A percentile compares a stretch with the other conserved stretches of the same genome.
Evolutionary conservation across 2,329 filamentous ascomycete genomes (phyloP).

Genomic region (Pochonia chlamydosporia): DNA sequence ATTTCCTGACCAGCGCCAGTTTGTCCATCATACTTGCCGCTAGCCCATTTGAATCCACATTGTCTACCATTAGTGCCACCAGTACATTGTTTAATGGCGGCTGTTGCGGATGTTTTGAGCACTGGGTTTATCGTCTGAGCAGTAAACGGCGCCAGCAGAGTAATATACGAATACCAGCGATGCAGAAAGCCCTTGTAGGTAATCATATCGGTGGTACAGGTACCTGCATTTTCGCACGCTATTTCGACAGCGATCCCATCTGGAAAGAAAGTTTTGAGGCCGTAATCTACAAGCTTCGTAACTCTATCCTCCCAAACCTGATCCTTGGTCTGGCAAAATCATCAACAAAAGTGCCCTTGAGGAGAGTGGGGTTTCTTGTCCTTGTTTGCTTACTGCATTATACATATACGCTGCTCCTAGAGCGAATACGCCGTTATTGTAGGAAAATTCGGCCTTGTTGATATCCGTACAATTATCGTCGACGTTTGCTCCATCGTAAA

Average conservation of each 20-base stretch:
- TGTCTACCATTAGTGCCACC: constrained; percentile 40
- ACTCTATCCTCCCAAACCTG: constrained; percentile 47
- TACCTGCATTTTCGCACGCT: constrained; percentile 48
- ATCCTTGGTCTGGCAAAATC: constrained; percentile 35
- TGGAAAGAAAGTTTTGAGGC: constrained; percentile 45
- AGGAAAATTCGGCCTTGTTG: constrained; percentile 53
- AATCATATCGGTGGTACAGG: constrained; percentile 58
- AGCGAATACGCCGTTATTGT: constrained; percentile 53
- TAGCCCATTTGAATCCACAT: constrained; percentile 52
- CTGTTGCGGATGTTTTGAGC: constrained; percentile 45
- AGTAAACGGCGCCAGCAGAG: constrained; percentile 50
- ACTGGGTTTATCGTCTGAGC: constrained; percentile 41
- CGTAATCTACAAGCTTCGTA: constrained; percentile 29
- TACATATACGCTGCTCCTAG: constrained; percentile 60
- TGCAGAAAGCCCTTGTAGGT: constrained; percentile 58
- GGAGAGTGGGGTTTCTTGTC: neutral
- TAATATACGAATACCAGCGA: constrained; percentile 48
- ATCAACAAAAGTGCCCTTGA: constrained; percentile 8
- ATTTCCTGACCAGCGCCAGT: constrained; percentile 56
- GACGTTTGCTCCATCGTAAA: constrained; percentile 53
- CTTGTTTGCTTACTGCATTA: constrained; percentile 44
- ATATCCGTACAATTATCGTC: constrained; percentile 47
- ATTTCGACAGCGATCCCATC: constrained; percentile 53
- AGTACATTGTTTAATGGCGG: constrained; percentile 50
- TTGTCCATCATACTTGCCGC: constrained; percentile 44